phyloP scores from a whole-genome alignment of 495 filamentous ascomycete species.

The Penicillium herquei region DNA sequence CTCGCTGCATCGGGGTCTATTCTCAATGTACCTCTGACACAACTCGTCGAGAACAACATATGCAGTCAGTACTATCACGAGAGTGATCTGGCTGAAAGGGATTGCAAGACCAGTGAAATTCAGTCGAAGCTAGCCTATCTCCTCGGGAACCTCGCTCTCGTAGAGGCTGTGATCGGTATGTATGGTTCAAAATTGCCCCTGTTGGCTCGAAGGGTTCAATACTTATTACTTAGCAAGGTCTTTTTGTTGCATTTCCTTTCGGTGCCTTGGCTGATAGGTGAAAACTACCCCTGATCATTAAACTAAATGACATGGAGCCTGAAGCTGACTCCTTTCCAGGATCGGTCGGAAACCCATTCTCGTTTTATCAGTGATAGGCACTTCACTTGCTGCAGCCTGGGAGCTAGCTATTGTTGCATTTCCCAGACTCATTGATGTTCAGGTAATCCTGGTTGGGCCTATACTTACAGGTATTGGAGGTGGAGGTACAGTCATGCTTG shows the following conservation, averaged over 20 bases:
- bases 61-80: neutral
- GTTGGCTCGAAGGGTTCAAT: neutral
- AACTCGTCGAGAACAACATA: slow-evolving; percentile 1
- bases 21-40: neutral
- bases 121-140: slow-evolving; percentile 9
- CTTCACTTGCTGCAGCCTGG: neutral
- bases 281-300: neutral
- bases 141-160: slow-evolving; percentile 3
- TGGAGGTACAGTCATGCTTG: slow-evolving; percentile 7
- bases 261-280: slow-evolving; percentile 8
- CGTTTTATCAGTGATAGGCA: neutral
- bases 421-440: neutral
- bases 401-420: neutral
- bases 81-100: neutral
- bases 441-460: neutral
- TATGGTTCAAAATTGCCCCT: neutral
- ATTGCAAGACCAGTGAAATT: slow-evolving; percentile 9
- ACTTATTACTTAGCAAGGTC: neutral
- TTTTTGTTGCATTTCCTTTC: slow-evolving; percentile 10
- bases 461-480: slow-evolving; percentile 3
- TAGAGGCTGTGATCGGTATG: slow-evolving; percentile 10
- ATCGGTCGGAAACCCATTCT: slow-evolving; percentile 5
- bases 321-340: neutral
- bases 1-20: neutral
- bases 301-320: neutral